A percentile compares a stretch with the other conserved stretches of the same genome.
These are phyloP conservation scores for Mycosphaerella sp. DNA, from an alignment of 2,329 filamentous ascomycete genomes.

Conservation along the genomic window DNA sequence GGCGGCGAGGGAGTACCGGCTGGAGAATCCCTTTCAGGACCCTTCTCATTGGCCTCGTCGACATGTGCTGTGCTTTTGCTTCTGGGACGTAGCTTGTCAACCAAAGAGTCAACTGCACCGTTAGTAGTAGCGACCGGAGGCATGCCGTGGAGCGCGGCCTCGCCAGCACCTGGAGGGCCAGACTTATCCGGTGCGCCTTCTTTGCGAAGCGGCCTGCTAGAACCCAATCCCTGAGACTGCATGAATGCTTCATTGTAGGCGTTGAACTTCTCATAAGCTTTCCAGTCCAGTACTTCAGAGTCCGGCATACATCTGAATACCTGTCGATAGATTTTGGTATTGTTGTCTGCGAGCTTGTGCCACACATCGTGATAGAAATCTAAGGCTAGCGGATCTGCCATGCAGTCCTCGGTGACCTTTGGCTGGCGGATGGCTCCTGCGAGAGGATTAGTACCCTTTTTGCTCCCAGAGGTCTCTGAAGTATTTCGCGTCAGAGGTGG, in stretches of 20 bases:
- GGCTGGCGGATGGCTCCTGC: slow-evolving; percentile 65
- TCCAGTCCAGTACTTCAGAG: slow-evolving; percentile 87
- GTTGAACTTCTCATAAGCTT: slow-evolving; percentile 79
- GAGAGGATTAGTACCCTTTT: slow-evolving; percentile 43
- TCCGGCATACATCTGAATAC: slow-evolving; percentile 98
- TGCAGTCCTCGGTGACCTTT: slow-evolving; percentile 79
- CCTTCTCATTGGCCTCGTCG: slow-evolving; percentile 27
- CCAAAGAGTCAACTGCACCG: slow-evolving; percentile 29
- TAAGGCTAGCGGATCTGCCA: slow-evolving; percentile 80
- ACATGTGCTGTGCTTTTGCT: slow-evolving; percentile 26
- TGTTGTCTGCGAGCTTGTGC: slow-evolving; percentile 83
- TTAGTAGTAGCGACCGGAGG: slow-evolving; percentile 14
- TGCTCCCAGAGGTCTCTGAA: slow-evolving; percentile 34
- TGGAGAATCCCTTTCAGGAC: slow-evolving; percentile 24
- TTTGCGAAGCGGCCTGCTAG: slow-evolving; percentile 47
- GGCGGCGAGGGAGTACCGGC: slow-evolving; percentile 26
- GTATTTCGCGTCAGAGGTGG: slow-evolving; percentile 56
- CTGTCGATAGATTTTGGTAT: slow-evolving; percentile 86
- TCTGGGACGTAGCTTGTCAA: slow-evolving; percentile 31
- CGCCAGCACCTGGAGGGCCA: slow-evolving; percentile 43
- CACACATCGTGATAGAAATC: slow-evolving; percentile 83
- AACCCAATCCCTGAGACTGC: slow-evolving; percentile 53
- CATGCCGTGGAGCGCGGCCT: slow-evolving; percentile 17
- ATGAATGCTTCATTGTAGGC: slow-evolving; percentile 73
- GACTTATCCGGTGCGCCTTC: slow-evolving; percentile 45